These are phyloP conservation scores for Condylostoma magnum DNA, from an alignment of 169 alveolate genomes.

Conservation along the genomic window DNA sequence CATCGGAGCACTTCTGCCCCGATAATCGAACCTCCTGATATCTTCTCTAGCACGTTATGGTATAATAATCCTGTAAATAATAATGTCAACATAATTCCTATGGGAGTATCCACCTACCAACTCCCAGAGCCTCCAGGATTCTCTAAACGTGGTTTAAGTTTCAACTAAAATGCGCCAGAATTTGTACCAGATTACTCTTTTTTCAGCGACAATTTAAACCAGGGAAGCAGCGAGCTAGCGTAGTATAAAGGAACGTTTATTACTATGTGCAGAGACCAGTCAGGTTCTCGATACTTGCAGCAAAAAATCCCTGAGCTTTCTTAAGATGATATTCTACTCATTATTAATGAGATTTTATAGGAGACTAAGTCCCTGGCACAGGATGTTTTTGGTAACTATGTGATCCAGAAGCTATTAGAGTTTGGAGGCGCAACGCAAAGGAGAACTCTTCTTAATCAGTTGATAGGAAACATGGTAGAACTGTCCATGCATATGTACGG, in stretches of 20 bases:
- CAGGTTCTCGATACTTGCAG: slow-evolving; percentile 66
- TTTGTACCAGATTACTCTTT: slow-evolving; percentile 23
- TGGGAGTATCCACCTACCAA: background rate
- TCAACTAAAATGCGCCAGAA: slow-evolving; percentile 18
- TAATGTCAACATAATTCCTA: background rate
- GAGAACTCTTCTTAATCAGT: slow-evolving; percentile 34
- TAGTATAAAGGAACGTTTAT: slow-evolving; percentile 43
- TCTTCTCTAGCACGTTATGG: background rate
- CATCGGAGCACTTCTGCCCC: slow-evolving; percentile 25
- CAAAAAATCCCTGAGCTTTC: slow-evolving; percentile 50
- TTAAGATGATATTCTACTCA: slow-evolving; percentile 52
- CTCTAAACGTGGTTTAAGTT: background rate
- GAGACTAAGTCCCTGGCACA: slow-evolving; percentile 46
- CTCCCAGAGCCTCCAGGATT: slow-evolving; percentile 16
- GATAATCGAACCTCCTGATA: background rate
- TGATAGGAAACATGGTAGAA: slow-evolving; percentile 43
- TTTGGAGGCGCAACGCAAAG: slow-evolving; percentile 41
- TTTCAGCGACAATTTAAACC: background rate
- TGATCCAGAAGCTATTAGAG: slow-evolving; percentile 65
- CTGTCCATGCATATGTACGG: slow-evolving; percentile 78
- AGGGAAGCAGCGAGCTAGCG: background rate
- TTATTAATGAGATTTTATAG: slow-evolving; percentile 29
- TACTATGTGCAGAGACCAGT: slow-evolving; percentile 52
- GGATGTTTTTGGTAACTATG: slow-evolving; percentile 80
- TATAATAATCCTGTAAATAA: background rate